Evolutionary conservation across 2,329 filamentous ascomycete genomes (phyloP).

Genomic region (Cercospora zeae-maydis): DNA sequence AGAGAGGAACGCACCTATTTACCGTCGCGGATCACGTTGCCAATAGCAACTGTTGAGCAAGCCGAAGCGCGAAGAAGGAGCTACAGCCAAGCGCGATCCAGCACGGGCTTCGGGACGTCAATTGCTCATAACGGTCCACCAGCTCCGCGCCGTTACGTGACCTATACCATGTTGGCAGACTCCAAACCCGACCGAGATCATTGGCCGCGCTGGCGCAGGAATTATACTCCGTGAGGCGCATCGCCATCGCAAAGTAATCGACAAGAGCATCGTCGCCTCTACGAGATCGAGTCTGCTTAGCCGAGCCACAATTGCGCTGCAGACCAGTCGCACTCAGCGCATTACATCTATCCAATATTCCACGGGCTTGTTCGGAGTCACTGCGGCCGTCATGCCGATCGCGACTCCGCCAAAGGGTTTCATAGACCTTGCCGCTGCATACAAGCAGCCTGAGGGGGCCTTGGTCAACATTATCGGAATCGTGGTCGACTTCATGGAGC

Average conservation of each 20-base stretch:
- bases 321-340: not conserved
- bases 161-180: not conserved
- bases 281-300: not conserved
- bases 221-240: no score
- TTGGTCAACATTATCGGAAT: slow-evolving; percentile 65
- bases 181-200: not conserved
- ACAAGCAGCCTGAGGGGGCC: slow-evolving; percentile 17
- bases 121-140: not conserved
- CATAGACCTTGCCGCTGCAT: slow-evolving; percentile 27
- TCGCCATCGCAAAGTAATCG: not conserved
- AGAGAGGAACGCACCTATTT: not conserved
- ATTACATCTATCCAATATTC: not conserved
- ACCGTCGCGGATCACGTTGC: slow-evolving; percentile 1
- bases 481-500: slow-evolving; percentile 61
- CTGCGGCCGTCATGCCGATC: not conserved
- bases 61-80: not conserved
- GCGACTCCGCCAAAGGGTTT: slow-evolving; percentile 25
- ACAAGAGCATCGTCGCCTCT: not conserved
- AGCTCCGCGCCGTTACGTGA: not conserved
- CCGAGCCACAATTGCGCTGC: not conserved
- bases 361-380: not conserved
- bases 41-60: not conserved
- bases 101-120: not conserved
- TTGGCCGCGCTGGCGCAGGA: not conserved
- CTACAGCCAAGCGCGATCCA: not conserved